Base-by-base conservation (phyloP, 495 filamentous ascomycete species). In the Penicillium alfredii region DNA sequence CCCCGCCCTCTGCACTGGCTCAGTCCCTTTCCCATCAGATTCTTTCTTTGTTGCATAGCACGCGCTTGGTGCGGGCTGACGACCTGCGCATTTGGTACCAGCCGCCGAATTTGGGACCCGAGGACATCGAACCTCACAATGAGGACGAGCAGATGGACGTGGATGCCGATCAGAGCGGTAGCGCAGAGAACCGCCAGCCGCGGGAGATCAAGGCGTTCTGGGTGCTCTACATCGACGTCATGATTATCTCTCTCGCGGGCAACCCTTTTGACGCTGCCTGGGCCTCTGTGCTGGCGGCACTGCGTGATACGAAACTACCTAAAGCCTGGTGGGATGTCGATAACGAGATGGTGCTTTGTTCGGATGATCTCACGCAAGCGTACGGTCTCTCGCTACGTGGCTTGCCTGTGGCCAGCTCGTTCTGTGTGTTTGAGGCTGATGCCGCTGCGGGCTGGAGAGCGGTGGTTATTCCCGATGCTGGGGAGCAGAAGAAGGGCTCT, bases 221-320 rank as follows among this genome's bases (percentile, higher is more conserved):
- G 90, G 79, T 82, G 7, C 77, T 98, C 3, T 95, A 95, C 51
- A 88, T 98, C 42, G 88, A 95, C 60, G 60, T 94, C 15, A 73
- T 95, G 53, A 86, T 93, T 55, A 80, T 96, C 35, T 90, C 86
- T 0, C 75, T 94, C 9, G 89, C 93, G 33, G 90, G 90, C 0
- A 93, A 89, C 51, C 75, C 86, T 9, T 88, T 97, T 47, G 89
- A 97, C 44, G 83, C 82, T 2, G 85, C 86, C 1, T 97, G 89
- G 90, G 73, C 79, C 0, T 79, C 87, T 8, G 72, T 94, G 4
- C 45, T 94, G 22, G 81, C 87, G 13, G 92, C 92, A n/a, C 62
- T 98, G 33, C 68, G 69, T 15, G 76, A 90, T 59, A 89, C 85
- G 2, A 73, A 67, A 35, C 58, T 98, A n/a, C 92, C 92, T 0